These are phyloP conservation scores for Kalanchoe fedtschenkoi DNA, from an alignment of 164 flowering plant species.

Conservation along the genomic window DNA sequence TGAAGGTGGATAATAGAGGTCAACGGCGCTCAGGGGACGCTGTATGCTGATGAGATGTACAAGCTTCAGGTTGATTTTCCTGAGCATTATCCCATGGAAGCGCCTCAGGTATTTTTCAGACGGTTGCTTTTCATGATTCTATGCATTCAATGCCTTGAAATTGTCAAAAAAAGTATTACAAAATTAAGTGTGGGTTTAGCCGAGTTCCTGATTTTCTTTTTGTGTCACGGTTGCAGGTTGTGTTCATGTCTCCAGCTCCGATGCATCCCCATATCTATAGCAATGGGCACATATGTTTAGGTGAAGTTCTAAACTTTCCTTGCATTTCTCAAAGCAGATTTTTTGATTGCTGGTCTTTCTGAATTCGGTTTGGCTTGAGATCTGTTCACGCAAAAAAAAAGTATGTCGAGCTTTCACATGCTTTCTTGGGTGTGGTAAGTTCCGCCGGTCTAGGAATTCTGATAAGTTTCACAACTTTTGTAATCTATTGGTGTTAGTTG, in stretches of 20 bases:
- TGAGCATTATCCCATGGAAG: slow-evolving; percentile 94
- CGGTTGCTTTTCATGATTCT: neutral
- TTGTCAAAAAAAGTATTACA: neutral
- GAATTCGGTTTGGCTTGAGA: too few relatives aligned
- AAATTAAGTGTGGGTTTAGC: neutral
- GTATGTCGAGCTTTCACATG: too few relatives aligned
- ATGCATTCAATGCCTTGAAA: neutral
- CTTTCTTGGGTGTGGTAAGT: neutral
- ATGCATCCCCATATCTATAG: slow-evolving; percentile 91
- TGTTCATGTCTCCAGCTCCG: slow-evolving; percentile 81
- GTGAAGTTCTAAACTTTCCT: slow-evolving; percentile 16
- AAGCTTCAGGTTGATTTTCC: slow-evolving; percentile 93
- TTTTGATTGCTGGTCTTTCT: neutral
- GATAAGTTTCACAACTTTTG: too few relatives aligned
- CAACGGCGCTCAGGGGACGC: slow-evolving; percentile 70
- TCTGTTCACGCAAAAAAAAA: too few relatives aligned
- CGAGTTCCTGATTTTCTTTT: neutral
- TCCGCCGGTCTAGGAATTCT: too few relatives aligned
- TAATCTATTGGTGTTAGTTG: neutral
- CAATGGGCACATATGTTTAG: slow-evolving; percentile 95
- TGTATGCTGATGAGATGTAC: slow-evolving; percentile 62
- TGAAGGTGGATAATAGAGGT: slow-evolving; percentile 74
- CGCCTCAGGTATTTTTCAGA: slow-evolving; percentile 56
- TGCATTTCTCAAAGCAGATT: neutral
- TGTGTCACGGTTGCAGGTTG: slow-evolving; percentile 44